Percentiles rank a stretch among this genome's conserved stretches.
phyloP scores from a whole-genome alignment of 2,329 filamentous ascomycete species.

The Bimuria novae-zelandiae region DNA sequence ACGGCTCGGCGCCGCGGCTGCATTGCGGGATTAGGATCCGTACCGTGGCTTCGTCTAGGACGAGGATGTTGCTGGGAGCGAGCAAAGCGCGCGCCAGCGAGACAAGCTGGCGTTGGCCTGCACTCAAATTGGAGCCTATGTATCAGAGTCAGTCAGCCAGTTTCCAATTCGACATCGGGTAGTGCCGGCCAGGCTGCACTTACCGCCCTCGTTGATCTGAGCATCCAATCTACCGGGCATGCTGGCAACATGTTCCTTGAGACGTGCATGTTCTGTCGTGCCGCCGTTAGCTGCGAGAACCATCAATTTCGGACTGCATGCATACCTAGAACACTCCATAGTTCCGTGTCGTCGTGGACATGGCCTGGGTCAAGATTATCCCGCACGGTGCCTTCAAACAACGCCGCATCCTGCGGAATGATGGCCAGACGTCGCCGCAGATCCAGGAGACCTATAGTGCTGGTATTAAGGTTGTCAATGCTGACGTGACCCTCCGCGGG shows the following conservation, averaged over 20 bases:
- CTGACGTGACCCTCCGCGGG: slow-evolving; percentile 79
- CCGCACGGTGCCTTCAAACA: slow-evolving; percentile 90
- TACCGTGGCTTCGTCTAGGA: slow-evolving; percentile 95
- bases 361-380: slow-evolving; percentile 96
- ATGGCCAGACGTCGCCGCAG: slow-evolving; percentile 88
- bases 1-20: neutral
- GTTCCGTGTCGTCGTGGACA: slow-evolving; percentile 93
- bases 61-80: slow-evolving; percentile 94
- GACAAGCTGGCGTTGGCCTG: slow-evolving; percentile 92
- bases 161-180: slow-evolving; percentile 4
- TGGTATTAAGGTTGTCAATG: slow-evolving; percentile 89
- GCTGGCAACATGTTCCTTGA: slow-evolving; percentile 84
- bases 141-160: slow-evolving; percentile 3
- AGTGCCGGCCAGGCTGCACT: slow-evolving; percentile 41
- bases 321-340: slow-evolving; percentile 93
- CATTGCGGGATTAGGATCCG: slow-evolving; percentile 39
- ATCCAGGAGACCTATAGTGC: slow-evolving; percentile 85
- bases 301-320: slow-evolving; percentile 23
- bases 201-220: slow-evolving; percentile 90
- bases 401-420: slow-evolving; percentile 94
- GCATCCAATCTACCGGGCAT: slow-evolving; percentile 93
- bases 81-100: slow-evolving; percentile 92
- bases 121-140: slow-evolving; percentile 87
- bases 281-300: slow-evolving; percentile 25
- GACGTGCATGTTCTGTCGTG: slow-evolving; percentile 80